These are phyloP conservation scores for Fusarium penzigii DNA, from an alignment of 2,329 filamentous ascomycete species.

Conservation along the genomic window DNA sequence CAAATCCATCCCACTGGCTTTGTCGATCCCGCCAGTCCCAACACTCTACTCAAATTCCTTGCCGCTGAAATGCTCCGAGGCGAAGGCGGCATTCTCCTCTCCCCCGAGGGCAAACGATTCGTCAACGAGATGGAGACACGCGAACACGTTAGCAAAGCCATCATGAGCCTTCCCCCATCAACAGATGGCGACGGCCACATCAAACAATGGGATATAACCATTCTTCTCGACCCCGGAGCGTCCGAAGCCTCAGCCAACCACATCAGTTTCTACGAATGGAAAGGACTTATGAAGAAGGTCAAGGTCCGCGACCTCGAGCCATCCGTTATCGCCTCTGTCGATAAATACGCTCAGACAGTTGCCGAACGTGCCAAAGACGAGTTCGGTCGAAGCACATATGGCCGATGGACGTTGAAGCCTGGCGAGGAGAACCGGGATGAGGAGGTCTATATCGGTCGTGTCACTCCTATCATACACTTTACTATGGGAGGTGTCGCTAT, in stretches of 20 bases:
- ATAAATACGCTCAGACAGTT: conserved; percentile 50
- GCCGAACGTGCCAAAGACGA: conserved; percentile 41
- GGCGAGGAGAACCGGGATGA: conserved; percentile 49
- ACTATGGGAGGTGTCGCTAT: conserved; percentile 67
- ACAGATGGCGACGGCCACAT: conserved; percentile 30
- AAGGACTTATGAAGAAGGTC: conserved; percentile 58
- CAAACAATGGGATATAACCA: conserved; percentile 58
- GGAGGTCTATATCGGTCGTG: conserved; percentile 57
- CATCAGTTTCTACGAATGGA: conserved; percentile 64
- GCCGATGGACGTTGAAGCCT: conserved; percentile 52
- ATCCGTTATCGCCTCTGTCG: conserved; percentile 43
- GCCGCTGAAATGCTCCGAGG: conserved; percentile 64
- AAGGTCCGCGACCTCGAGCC: conserved; percentile 52
- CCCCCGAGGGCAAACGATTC: conserved; percentile 50
- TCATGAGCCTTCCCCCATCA: conserved; percentile 43
- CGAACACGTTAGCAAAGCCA: conserved; percentile 54
- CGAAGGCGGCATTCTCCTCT: conserved; percentile 61
- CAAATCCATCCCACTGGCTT: conserved; percentile 69
- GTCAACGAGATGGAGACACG: conserved; percentile 64
- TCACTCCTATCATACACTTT: conserved; percentile 66
- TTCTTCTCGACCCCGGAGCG: conserved; percentile 61
- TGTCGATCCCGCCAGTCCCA: conserved; percentile 51
- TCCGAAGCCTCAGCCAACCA: conserved; percentile 54
- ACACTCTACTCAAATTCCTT: conserved; percentile 58
- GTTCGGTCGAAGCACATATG: conserved; percentile 53